Conservation (phyloP, 139 green algal species). For the Micractinium sp. region DNA sequence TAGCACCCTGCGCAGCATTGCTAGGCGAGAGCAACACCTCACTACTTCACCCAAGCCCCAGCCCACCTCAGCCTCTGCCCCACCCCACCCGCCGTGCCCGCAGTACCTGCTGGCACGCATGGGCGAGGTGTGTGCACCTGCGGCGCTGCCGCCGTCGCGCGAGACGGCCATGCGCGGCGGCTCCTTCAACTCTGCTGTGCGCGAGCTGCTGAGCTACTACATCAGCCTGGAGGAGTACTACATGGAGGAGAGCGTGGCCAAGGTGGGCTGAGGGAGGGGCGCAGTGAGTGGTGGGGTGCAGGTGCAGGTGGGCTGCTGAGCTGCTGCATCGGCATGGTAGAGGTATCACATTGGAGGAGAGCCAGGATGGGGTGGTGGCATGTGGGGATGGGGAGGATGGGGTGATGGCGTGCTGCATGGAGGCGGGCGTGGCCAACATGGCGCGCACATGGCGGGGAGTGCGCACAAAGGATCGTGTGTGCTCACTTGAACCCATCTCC, state of each 20-base stretch:
- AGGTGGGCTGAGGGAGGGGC: constrained; percentile 50
- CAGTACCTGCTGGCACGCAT: constrained; percentile 82
- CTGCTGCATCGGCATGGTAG: no score
- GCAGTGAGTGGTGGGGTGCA: neutral
- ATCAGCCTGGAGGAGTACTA: constrained; percentile 94
- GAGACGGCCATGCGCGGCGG: constrained; percentile 61
- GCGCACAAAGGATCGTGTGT: no score
- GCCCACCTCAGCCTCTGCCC: neutral
- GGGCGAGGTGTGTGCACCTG: constrained; percentile 49
- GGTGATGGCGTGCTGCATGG: no score
- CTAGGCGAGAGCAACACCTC: neutral
- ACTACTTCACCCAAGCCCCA: neutral
- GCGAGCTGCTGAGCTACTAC: constrained; percentile 90
- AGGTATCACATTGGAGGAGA: no score
- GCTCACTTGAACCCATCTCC: neutral
- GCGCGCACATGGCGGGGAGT: no score
- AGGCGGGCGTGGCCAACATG: neutral
- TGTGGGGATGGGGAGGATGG: no score
- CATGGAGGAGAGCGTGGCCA: constrained; percentile 86
- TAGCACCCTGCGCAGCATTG: neutral
- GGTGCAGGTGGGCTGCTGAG: no score
- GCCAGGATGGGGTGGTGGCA: no score
- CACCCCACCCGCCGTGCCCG: neutral
- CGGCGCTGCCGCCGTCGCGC: constrained; percentile 29
- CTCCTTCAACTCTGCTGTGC: constrained; percentile 65